These are phyloP conservation scores for Agarophyton chilense DNA, from an alignment of 23 red algal genomes.

Conservation along the genomic window DNA sequence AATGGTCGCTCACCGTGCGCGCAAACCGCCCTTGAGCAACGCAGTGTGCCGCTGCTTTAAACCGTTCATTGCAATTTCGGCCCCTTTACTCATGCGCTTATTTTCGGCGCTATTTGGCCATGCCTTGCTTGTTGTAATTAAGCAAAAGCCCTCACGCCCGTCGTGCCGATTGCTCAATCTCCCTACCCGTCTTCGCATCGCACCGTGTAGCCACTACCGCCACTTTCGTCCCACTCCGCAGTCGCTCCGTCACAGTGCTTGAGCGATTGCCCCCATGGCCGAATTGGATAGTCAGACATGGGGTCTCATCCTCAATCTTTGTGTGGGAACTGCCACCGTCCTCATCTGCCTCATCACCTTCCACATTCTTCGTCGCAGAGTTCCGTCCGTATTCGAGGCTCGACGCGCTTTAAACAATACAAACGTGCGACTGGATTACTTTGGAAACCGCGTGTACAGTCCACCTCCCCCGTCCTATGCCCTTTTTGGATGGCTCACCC, in stretches of 20 bases:
- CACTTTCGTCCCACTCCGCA: no score
- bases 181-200: background rate
- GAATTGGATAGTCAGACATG: conserved; percentile 52
- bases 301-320: conserved; percentile 58
- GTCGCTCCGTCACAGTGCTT: background rate
- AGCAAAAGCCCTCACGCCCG: background rate
- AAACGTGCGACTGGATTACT: conserved; percentile 17
- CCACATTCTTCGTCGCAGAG: conserved; percentile 41
- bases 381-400: conserved; percentile 69
- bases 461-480: conserved; percentile 48
- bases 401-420: conserved; percentile 41
- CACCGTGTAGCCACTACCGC: background rate
- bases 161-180: background rate
- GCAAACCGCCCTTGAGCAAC: no score
- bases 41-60: no score
- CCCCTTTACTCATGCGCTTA: no score
- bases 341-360: conserved; percentile 54
- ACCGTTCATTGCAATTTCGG: no score
- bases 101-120: no score
- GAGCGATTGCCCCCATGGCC: background rate
- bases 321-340: conserved; percentile 39
- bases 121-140: no score
- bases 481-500: conserved; percentile 50
- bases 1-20: no score
- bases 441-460: conserved; percentile 49